A percentile compares a stretch with the other conserved stretches of the same genome.
phyloP scores from a whole-genome alignment of 495 filamentous ascomycete species.

The Immersiella caudata region DNA sequence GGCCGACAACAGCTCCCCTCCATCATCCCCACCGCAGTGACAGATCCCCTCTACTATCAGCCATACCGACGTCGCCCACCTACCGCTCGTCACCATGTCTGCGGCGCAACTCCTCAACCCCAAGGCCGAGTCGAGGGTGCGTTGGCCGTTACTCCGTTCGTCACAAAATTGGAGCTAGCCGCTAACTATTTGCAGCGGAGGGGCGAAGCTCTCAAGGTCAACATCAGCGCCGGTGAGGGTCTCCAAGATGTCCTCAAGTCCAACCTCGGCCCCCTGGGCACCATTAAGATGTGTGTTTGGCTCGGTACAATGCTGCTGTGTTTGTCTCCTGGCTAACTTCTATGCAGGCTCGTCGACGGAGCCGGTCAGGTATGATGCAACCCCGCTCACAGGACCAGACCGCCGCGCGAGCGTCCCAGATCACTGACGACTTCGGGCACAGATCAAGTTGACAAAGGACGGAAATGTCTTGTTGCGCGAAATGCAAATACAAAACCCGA shows the following conservation, averaged over 20 bases:
- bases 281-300: conserved; percentile 84
- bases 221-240: conserved; percentile 95
- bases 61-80: conserved; percentile 18
- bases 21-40: conserved; percentile 26
- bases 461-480: conserved; percentile 93
- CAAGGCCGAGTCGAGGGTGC: conserved; percentile 93
- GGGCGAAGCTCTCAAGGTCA: conserved; percentile 92
- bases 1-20: conserved; percentile 29
- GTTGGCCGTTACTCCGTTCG: conserved; percentile 33
- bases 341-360: conserved; percentile 85
- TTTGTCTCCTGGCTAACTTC: conserved; percentile 35
- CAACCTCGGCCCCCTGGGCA: conserved; percentile 90
- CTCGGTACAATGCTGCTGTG: background rate
- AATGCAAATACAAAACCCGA: conserved; percentile 94
- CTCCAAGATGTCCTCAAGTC: conserved; percentile 95
- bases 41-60: conserved; percentile 16
- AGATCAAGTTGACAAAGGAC: conserved; percentile 99
- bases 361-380: conserved; percentile 74
- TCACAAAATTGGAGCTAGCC: conserved; percentile 21
- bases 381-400: conserved; percentile 10
- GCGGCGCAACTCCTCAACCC: conserved; percentile 97
- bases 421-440: conserved; percentile 27
- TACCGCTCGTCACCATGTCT: conserved; percentile 59
- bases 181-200: conserved; percentile 66
- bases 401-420: conserved; percentile 13